Evolutionary conservation across 2,329 filamentous ascomycete genomes (phyloP).

Genomic region (Fusarium circinatum): DNA sequence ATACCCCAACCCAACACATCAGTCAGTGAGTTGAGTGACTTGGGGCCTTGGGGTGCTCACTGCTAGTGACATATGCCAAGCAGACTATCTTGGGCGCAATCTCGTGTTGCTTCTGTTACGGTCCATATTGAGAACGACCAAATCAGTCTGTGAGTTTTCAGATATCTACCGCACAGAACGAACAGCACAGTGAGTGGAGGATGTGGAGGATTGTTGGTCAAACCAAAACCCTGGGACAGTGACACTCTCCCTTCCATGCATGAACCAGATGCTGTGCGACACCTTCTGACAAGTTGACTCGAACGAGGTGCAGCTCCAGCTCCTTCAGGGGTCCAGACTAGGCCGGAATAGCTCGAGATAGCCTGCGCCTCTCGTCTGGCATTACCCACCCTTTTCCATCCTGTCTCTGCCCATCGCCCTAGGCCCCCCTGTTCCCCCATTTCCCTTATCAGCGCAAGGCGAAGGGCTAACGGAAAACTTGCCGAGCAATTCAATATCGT

Average conservation of each 20-base stretch:
- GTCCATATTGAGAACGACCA: background rate
- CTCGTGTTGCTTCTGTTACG: slow-evolving; percentile 21
- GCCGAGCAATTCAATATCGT: slow-evolving; percentile 3
- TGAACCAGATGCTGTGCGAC: slow-evolving; percentile 25
- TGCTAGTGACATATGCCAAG: slow-evolving; percentile 35
- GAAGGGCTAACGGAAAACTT: slow-evolving; percentile 8
- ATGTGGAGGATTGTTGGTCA: background rate
- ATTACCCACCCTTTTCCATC: slow-evolving; percentile 4
- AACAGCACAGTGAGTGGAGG: background rate
- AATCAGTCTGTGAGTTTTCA: background rate
- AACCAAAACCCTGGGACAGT: slow-evolving; percentile 34
- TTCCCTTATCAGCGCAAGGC: slow-evolving; percentile 21
- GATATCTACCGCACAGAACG: background rate
- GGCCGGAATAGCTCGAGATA: slow-evolving; percentile 1
- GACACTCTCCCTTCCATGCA: slow-evolving; percentile 12
- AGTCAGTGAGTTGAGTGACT: background rate
- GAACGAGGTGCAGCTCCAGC: background rate
- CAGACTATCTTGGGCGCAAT: slow-evolving; percentile 10
- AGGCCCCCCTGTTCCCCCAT: slow-evolving; percentile 4
- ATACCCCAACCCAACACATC: background rate
- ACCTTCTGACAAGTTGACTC: slow-evolving; percentile 16
- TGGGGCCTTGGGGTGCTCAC: background rate
- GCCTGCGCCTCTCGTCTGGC: slow-evolving; percentile 34
- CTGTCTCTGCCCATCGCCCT: background rate
- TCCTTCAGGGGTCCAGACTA: slow-evolving; percentile 27